These are phyloP conservation scores for Neofusicoccum ribis DNA, from an alignment of 2,329 filamentous ascomycete genomes.

Conservation along the genomic window DNA sequence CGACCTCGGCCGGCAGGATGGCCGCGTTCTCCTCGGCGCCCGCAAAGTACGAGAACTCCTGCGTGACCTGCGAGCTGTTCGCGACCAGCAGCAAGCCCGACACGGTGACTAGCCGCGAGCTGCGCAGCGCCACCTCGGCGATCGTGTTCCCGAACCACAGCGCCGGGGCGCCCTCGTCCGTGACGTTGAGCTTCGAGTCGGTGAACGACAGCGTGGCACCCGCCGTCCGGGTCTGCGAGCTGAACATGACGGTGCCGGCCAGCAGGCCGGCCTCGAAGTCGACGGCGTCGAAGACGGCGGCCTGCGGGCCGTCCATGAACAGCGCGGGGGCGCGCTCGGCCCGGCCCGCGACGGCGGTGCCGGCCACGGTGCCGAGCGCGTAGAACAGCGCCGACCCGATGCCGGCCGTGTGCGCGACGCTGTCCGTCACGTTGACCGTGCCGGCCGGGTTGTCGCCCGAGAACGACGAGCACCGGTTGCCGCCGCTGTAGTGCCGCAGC, in stretches of 20 bases:
- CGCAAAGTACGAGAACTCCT: slow-evolving; percentile 38
- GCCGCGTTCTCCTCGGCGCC: slow-evolving; percentile 29
- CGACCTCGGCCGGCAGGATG: slow-evolving; percentile 30
- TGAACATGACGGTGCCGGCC: slow-evolving; percentile 31
- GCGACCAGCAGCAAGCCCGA: slow-evolving; percentile 29
- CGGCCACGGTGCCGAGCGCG: slow-evolving; percentile 30
- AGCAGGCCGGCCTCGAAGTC: slow-evolving; percentile 31
- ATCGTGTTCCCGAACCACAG: slow-evolving; percentile 38
- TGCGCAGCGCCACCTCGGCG: slow-evolving; percentile 21
- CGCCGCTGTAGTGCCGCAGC: slow-evolving; percentile 32
- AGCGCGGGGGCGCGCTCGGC: slow-evolving; percentile 28
- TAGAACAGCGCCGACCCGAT: slow-evolving; percentile 33
- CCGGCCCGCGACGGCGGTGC: slow-evolving; percentile 28
- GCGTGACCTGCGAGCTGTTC: slow-evolving; percentile 32
- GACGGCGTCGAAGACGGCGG: slow-evolving; percentile 26
- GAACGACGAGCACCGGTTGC: slow-evolving; percentile 34
- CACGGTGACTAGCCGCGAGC: slow-evolving; percentile 23
- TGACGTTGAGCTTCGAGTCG: slow-evolving; percentile 25
- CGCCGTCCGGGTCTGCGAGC: slow-evolving; percentile 20
- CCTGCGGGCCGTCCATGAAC: slow-evolving; percentile 32
- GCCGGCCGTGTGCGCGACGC: slow-evolving; percentile 32
- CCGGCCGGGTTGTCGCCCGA: slow-evolving; percentile 33
- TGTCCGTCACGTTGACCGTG: slow-evolving; percentile 25
- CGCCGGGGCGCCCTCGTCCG: slow-evolving; percentile 22
- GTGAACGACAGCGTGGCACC: slow-evolving; percentile 27